phyloP scores from a whole-genome alignment of 371 early-diverging fungal genomes.

The Paraphysoderma sedebokerense region DNA sequence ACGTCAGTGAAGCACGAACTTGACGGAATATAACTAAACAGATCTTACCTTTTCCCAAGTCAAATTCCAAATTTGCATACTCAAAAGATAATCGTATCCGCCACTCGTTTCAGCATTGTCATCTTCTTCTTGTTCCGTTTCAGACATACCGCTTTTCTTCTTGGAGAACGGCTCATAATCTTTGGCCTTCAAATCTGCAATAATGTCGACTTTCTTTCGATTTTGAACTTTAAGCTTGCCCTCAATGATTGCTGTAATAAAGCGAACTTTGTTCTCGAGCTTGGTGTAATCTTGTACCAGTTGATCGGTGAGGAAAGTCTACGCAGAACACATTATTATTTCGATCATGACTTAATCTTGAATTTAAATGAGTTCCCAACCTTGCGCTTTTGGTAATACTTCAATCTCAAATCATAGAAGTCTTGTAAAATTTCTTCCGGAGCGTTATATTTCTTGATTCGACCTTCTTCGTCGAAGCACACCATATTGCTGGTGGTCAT shows the following conservation, averaged over 20 bases:
- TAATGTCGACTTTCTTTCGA: conserved; percentile 62
- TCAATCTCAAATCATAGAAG: conserved; percentile 77
- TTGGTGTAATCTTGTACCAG: conserved; percentile 56
- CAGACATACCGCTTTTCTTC: conserved; percentile 9
- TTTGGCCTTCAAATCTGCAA: conserved; percentile 55
- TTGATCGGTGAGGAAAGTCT: conserved; percentile 36
- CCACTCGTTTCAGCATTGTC: conserved; percentile 7
- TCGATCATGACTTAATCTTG: not conserved
- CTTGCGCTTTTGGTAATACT: conserved; percentile 86
- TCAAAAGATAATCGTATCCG: conserved; percentile 88
- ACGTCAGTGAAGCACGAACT: not conserved
- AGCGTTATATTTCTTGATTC: conserved; percentile 67
- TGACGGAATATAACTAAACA: too few species aligned
- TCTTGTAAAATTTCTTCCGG: conserved; percentile 80
- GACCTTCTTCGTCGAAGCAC: conserved; percentile 85
- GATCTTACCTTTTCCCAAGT: conserved; percentile 68
- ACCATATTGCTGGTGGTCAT: conserved; percentile 87
- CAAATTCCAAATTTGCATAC: conserved; percentile 84
- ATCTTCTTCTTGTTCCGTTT: conserved; percentile 7
- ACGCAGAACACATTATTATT: conserved; percentile 9
- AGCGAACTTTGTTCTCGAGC: conserved; percentile 83
- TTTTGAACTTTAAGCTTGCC: conserved; percentile 73
- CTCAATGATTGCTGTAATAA: conserved; percentile 81
- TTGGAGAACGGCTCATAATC: conserved; percentile 50
- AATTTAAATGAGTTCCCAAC: conserved; percentile 13